Evolutionary conservation across 768 basidiomycete genomes (phyloP).

Genomic region (Pleurotus platypus): DNA sequence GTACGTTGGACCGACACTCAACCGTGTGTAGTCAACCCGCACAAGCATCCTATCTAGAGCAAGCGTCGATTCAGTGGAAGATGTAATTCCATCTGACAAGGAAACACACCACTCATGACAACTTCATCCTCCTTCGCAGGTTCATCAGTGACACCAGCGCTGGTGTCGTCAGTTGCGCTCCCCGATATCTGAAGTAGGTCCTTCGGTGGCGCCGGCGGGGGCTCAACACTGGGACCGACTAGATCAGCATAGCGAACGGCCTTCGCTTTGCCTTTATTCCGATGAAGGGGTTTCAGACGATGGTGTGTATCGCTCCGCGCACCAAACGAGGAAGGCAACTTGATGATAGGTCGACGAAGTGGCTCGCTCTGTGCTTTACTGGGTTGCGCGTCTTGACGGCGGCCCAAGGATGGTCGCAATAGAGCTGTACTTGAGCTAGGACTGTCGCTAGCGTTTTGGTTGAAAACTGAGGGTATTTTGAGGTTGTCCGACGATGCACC

Average conservation of each 20-base stretch:
- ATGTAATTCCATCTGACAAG: slow-evolving; percentile 5
- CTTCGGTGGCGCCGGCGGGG: no score
- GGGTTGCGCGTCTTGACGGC: neutral
- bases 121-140: no score
- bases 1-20: slow-evolving; percentile 48
- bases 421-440: slow-evolving; percentile 15
- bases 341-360: slow-evolving; percentile 16
- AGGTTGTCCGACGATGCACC: neutral
- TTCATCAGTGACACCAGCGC: no score
- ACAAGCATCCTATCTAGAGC: slow-evolving; percentile 86
- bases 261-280: slow-evolving; percentile 27
- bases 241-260: slow-evolving; percentile 37
- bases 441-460: slow-evolving; percentile 1
- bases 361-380: slow-evolving; percentile 16
- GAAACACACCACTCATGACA: slow-evolving; percentile 66
- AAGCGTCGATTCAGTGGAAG: slow-evolving; percentile 12
- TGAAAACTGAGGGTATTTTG: neutral
- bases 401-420: slow-evolving; percentile 9
- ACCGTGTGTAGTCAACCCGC: slow-evolving; percentile 61
- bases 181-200: no score
- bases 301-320: slow-evolving; percentile 1
- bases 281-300: neutral
- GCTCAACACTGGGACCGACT: slow-evolving; percentile 6
- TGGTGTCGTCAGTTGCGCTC: no score
- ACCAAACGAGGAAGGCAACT: slow-evolving; percentile 13